phyloP scores from a whole-genome alignment of 192 early-diverging fungal species.

The Dimargaris xerosporica region DNA sequence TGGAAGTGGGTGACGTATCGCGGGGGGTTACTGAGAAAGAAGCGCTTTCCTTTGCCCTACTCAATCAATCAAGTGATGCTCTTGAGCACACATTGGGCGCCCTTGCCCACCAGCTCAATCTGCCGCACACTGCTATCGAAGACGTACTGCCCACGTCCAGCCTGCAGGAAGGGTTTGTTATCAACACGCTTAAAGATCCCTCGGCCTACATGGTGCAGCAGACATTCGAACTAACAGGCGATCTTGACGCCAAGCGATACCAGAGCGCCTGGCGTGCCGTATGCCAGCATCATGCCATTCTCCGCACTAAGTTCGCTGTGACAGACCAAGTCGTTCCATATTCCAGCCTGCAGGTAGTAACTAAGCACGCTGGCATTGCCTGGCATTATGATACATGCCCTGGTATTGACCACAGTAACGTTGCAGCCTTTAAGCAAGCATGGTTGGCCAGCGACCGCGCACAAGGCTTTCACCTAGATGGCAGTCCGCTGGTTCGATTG shows the following conservation, averaged over 20 bases:
- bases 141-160: neutral
- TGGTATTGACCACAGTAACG: neutral
- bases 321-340: neutral
- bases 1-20: slow-evolving; percentile 14
- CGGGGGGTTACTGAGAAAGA: slow-evolving; percentile 22
- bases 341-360: neutral
- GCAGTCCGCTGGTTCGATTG: neutral
- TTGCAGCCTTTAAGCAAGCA: neutral
- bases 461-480: neutral
- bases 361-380: neutral
- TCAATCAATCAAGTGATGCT: neutral
- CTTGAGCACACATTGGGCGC: no score
- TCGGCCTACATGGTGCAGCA: slow-evolving; percentile 9
- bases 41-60: slow-evolving; percentile 10
- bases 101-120: neutral
- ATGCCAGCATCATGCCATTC: neutral
- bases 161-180: neutral
- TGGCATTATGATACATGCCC: neutral
- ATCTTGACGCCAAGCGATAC: neutral
- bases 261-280: neutral
- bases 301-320: neutral
- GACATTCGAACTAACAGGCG: neutral
- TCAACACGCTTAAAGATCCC: neutral
- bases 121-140: neutral
- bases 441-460: neutral